Percentiles rank a stretch among this genome's conserved stretches.
Evolutionary conservation across 2,329 filamentous ascomycete species (phyloP).

Genomic region (Sphaerulina populicola): DNA sequence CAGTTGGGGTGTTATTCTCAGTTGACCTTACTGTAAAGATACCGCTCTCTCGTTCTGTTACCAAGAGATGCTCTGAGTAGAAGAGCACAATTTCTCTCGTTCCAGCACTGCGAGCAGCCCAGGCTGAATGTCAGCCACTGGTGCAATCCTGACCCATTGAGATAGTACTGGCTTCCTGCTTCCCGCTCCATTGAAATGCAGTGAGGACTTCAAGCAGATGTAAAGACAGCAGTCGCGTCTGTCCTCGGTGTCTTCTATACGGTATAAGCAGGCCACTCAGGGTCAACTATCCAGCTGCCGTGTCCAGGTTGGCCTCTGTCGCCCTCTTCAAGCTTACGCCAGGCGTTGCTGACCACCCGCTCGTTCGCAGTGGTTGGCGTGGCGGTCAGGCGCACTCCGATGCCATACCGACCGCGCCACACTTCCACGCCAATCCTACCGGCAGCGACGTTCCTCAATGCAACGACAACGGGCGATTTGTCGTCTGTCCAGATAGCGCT

Average conservation of each 20-base stretch:
- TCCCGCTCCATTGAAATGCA: too few species aligned
- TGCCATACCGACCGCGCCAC: slow-evolving; percentile 29
- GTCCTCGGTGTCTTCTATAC: slow-evolving; percentile 7
- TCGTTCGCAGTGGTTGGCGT: slow-evolving; percentile 14
- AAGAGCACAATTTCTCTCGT: too few species aligned
- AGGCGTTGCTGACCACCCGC: slow-evolving; percentile 27
- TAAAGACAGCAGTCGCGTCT: slow-evolving; percentile 6
- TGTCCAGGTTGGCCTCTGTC: slow-evolving; percentile 20
- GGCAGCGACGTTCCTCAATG: slow-evolving; percentile 33
- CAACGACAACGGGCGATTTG: slow-evolving; percentile 32
- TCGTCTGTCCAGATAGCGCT: slow-evolving; percentile 36
- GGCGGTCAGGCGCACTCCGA: slow-evolving; percentile 28
- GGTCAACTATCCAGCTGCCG: slow-evolving; percentile 29
- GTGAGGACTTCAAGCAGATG: neutral
- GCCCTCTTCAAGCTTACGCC: slow-evolving; percentile 28
- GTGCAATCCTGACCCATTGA: neutral
- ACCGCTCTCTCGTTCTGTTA: too few species aligned
- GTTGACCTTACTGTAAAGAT: too few species aligned
- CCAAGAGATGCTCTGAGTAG: too few species aligned
- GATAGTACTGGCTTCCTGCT: neutral
- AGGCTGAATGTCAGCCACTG: too few species aligned
- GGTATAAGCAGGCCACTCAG: slow-evolving; percentile 27
- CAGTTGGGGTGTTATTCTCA: too few species aligned
- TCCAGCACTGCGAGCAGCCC: too few species aligned
- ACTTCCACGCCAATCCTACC: slow-evolving; percentile 35